Base-by-base conservation (phyloP, 2,329 filamentous ascomycete genomes). In the Paraphoma chrysanthemicola region DNA sequence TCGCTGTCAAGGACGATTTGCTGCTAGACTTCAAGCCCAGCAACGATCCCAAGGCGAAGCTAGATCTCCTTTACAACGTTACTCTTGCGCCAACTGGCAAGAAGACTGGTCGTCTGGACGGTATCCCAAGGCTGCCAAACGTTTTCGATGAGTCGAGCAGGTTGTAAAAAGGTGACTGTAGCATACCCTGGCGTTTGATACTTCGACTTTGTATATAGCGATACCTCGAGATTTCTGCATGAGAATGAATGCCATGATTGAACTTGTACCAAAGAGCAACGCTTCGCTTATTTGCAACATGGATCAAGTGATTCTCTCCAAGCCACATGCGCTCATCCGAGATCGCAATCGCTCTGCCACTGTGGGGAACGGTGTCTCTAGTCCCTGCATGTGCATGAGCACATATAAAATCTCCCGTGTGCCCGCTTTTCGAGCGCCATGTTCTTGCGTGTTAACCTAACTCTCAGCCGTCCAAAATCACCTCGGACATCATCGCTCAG, bases 11-110 rank as follows among this genome's bases (percentile, higher is more conserved):
- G 79, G 82, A 86, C 56, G 84, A 86, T 55, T 76, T 86, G 41
- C 80, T 86, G 48, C 82, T 86, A 44, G 81, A 87, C 67, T 86
- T 87, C 70, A 79, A 79, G 69, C 84, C 84, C 50, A 77, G 78
- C 68, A 76, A 81, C 57, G 72, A 76, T 47, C 79, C 83, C 61
- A 82, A 85, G 75, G 85, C 86, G 6, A 72, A 77, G 57, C 81
- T 86, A 73, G 85, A 88, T 73, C 73, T 90, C 51, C 80, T 83
- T 67, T 88, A 89, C 72, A 83, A 90, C 67, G 84, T 90, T 57
- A 80, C 74, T 23, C 78, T 89, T 59, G 82, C 83, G 14, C 80
- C 81, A 16, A 66, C 67, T 36, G 70, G 69, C 41, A 65, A 64
- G 44, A 70, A 73, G 62, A 72, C 68, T 3, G 67, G 62, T 3